Conservation (phyloP, 805 yeast species). For the Hanseniaspora clermontiae region DNA sequence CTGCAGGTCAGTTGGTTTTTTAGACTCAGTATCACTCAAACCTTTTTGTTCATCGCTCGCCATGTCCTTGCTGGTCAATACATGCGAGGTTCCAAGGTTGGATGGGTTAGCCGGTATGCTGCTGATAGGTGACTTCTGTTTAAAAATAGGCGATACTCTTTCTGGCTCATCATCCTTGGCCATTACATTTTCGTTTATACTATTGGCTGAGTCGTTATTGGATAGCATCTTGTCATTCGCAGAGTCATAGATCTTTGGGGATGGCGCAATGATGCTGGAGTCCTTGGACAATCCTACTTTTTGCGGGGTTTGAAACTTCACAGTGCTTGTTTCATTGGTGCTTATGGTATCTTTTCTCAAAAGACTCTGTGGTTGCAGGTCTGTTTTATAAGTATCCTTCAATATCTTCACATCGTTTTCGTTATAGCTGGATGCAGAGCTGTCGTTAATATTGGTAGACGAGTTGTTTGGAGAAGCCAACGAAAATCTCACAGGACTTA, state of each 20-base stretch:
- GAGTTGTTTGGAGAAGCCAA: conserved; percentile 2
- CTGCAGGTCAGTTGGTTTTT: conserved; percentile 20
- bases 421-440: neutral
- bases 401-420: neutral
- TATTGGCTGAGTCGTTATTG: neutral
- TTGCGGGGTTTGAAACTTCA: conserved; percentile 2
- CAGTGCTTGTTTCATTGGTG: neutral
- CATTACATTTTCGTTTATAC: neutral
- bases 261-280: neutral
- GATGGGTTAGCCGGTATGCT: conserved; percentile 8
- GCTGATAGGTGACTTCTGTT: neutral
- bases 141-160: neutral
- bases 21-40: conserved; percentile 15
- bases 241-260: neutral
- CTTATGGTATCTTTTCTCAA: neutral
- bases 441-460: neutral
- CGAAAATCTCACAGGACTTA: neutral
- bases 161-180: neutral
- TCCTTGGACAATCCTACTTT: neutral
- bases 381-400: neutral
- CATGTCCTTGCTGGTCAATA: neutral
- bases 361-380: neutral
- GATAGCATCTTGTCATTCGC: neutral
- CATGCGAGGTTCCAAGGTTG: neutral
- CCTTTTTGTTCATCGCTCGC: neutral